Evolutionary conservation across 768 basidiomycete species (phyloP).

Genomic region (Lenzites betulinus): DNA sequence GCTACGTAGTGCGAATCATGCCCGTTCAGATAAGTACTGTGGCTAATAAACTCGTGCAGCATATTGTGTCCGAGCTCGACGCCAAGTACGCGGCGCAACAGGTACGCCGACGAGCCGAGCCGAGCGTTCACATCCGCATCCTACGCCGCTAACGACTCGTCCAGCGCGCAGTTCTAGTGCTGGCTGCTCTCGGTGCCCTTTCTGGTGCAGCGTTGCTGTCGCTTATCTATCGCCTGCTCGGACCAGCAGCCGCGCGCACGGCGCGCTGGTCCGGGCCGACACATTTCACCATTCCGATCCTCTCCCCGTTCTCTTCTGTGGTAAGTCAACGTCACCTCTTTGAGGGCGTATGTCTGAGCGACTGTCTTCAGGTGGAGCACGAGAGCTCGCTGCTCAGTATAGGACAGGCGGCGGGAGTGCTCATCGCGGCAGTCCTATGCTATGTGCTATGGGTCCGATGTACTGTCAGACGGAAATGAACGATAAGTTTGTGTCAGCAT

Average conservation of each 20-base stretch:
- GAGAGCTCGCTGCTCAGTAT: conserved; percentile 1
- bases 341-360: too few relatives aligned
- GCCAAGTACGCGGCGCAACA: neutral
- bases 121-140: neutral
- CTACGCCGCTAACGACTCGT: neutral
- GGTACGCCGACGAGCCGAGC: too few relatives aligned
- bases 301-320: conserved; percentile 6
- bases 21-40: too few relatives aligned
- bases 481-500: too few relatives aligned
- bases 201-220: neutral
- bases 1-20: too few relatives aligned
- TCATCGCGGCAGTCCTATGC: neutral
- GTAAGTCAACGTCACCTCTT: neutral
- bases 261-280: neutral
- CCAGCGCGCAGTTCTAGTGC: neutral
- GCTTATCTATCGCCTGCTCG: neutral
- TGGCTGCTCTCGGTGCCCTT: neutral
- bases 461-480: neutral
- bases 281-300: conserved; percentile 7
- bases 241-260: neutral
- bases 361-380: neutral
- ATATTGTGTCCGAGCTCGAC: neutral
- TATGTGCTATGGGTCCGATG: neutral
- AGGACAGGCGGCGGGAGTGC: neutral
- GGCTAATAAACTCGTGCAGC: too few relatives aligned